Conservation (phyloP, 768 basidiomycete species). For the Infundibulicybe gibba region DNA sequence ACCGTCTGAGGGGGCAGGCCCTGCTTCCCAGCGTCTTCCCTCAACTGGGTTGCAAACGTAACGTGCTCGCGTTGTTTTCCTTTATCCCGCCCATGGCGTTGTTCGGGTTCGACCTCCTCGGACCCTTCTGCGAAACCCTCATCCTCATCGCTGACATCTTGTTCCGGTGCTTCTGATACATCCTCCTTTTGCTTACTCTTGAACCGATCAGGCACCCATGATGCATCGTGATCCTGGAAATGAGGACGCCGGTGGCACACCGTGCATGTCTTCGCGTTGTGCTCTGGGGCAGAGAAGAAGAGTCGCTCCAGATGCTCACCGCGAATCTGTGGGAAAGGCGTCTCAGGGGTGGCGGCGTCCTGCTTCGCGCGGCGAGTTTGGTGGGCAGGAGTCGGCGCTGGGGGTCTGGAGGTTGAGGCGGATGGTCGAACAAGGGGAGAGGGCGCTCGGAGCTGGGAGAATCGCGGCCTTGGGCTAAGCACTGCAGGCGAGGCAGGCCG, state of each 20-base stretch:
- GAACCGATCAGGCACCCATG: no score
- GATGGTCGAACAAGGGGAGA: neutral
- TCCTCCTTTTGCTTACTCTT: neutral
- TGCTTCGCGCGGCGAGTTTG: no score
- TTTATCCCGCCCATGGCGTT: slow-evolving; percentile 11
- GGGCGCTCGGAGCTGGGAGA: no score
- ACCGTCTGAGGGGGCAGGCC: slow-evolving; percentile 84
- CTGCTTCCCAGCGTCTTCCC: slow-evolving; percentile 19
- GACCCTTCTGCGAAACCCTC: slow-evolving; percentile 46
- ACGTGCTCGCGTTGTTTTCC: slow-evolving; percentile 14
- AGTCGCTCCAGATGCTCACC: slow-evolving; percentile 74
- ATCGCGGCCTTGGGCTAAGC: neutral
- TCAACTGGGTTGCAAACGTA: no score
- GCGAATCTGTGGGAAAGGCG: slow-evolving; percentile 81
- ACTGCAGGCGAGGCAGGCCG: neutral
- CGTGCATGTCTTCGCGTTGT: slow-evolving; percentile 66
- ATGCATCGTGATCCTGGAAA: no score
- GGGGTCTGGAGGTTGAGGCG: slow-evolving; percentile 2
- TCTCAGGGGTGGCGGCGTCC: slow-evolving; percentile 13
- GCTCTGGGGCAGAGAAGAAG: slow-evolving; percentile 79
- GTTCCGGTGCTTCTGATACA: slow-evolving; percentile 5
- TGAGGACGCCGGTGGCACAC: slow-evolving; percentile 54
- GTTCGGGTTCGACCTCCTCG: slow-evolving; percentile 27
- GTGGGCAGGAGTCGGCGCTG: slow-evolving; percentile 1
- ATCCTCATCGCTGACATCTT: slow-evolving; percentile 27